Evolutionary conservation across 148 eudicot genomes (phyloP), one percentile per base, ranked within the genome.

Genomic region (Talinum fruticosum): DNA sequence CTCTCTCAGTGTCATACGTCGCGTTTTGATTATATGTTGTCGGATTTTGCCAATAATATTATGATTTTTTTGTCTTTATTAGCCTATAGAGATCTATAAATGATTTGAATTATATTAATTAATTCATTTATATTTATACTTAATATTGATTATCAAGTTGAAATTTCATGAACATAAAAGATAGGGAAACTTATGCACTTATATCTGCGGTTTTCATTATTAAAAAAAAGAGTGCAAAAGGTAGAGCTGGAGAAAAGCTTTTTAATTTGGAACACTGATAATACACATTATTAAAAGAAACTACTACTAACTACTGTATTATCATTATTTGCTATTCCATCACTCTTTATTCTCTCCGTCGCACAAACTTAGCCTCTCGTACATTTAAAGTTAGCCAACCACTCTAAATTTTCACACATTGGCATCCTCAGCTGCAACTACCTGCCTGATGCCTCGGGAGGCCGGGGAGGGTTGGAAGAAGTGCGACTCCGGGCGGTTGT

Each of bases 401-500:
- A 51, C 62, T 54, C 21, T 2, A 23, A 19, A 0, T 23, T 15
- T 13, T 23, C 64, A 59, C 2, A 8, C 64, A n/a, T 59, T 59
- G 64, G 8, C 29, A 8, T 28, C 32, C 33, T 62, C 15, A 23
- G 19, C 21, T 0, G 26, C 66, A 28, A 8, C 30, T 2, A 28
- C 33, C 34, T 62, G 66, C 34, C 33, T 62, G 34, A 62, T 62
- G 66, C 34, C 33, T 26, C 12, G 32, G 32, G 33, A 10, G 66
- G 32, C 15, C 10, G 66, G 6, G 32, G 66, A 62, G 14, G 66
- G 26, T 62, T 62, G 66, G 66, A 62, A 62, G 66, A 62, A 62
- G 66, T 62, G 66, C 19, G 73, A 5, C 34, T 86, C 91, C 41
- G 80, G 65, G 64, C 92, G 79, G 32, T 41, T 78, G 12, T 83